Base-by-base conservation (phyloP, 495 filamentous ascomycete genomes). In the Aspergillus ellipticus region DNA sequence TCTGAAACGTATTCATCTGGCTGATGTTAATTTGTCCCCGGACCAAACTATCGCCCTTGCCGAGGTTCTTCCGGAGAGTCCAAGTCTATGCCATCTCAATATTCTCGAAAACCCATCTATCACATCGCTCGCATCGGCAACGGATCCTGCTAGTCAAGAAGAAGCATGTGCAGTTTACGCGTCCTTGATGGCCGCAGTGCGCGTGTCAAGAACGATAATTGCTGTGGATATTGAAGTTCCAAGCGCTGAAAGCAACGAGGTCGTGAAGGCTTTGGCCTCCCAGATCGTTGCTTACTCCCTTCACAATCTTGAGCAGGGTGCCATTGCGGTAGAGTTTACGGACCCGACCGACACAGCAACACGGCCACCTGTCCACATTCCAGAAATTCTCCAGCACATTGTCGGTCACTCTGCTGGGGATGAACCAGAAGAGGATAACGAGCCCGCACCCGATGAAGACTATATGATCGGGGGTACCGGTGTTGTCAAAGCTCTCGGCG, bases 381-480 rank as follows among this genome's bases (percentile, higher is more conserved):
- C 84, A 17, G 89, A 90, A 48, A 83, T 92, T 43, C 69, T 87
- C n/a, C 75, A 82, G 54, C 82, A 86, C 63, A 78, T 87, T 49
- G 83, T 87, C 21, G 85, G 85, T 2, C 68, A 80, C 49, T 54
- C 69, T n/a, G 81, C 81, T 39, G 73, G 76, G 41, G 73, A 72
- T 28, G 75, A 70, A 56, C 79, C 71, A 29, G 81, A 89, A 39
- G 83, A 85, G 29, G 81, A 87, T 24, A 82, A 87, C 53, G 86
- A 88, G 4, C 79, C 84, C 16, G 88, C 90, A 22, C 89, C 92
- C 1, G 90, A 95, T 59, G 88, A 95, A 43, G 90, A 97, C 65
- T 96, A 97, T 70, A 90, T 97, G 37, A 91, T 98, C 63, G 92
- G 92, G 35, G 92, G 93, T 17, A 96, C 92, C 0, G 94, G 93